Evolutionary conservation across 371 early-diverging fungal species (phyloP).

Genomic region (Mortierella sp.): DNA sequence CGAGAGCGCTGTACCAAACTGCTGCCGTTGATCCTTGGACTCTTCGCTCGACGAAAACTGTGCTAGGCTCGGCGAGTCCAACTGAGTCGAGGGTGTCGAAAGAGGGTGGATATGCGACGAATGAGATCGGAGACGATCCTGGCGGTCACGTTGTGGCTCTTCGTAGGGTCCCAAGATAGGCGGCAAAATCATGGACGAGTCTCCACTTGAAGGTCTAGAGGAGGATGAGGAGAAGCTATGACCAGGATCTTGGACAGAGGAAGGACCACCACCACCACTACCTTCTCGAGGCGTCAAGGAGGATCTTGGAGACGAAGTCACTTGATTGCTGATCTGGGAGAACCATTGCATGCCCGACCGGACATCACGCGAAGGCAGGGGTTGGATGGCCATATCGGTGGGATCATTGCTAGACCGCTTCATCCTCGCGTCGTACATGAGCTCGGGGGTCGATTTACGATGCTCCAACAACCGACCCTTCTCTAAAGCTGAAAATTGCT

Average conservation of each 20-base stretch:
- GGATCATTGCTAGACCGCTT: conserved; percentile 48
- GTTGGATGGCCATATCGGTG: conserved; percentile 36
- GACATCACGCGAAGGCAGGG: conserved; percentile 46
- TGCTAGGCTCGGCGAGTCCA: conserved; percentile 1
- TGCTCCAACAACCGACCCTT: conserved; percentile 41
- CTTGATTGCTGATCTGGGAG: conserved; percentile 26
- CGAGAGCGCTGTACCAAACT: conserved; percentile 24
- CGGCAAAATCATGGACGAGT: conserved; percentile 19
- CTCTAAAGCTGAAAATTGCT: conserved; percentile 27
- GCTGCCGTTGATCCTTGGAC: conserved; percentile 10
- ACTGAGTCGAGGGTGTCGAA: conserved; percentile 23
- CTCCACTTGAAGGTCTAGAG: neutral
- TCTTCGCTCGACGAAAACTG: neutral
- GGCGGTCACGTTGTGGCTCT: conserved; percentile 7
- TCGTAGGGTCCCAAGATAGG: conserved; percentile 30
- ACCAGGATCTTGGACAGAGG: neutral
- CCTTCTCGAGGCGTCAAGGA: conserved; percentile 14
- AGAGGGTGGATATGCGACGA: conserved; percentile 50
- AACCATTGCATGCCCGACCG: conserved; percentile 53
- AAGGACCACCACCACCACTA: neutral
- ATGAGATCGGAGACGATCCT: conserved; percentile 12
- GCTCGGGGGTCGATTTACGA: conserved; percentile 43
- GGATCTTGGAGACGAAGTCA: neutral
- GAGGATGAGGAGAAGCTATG: neutral
- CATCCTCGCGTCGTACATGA: conserved; percentile 20